Evolutionary conservation across 1,139 yeast species (phyloP), one percentile per base, ranked within the genome.

Genomic region (Pichia kudriavzevii): DNA sequence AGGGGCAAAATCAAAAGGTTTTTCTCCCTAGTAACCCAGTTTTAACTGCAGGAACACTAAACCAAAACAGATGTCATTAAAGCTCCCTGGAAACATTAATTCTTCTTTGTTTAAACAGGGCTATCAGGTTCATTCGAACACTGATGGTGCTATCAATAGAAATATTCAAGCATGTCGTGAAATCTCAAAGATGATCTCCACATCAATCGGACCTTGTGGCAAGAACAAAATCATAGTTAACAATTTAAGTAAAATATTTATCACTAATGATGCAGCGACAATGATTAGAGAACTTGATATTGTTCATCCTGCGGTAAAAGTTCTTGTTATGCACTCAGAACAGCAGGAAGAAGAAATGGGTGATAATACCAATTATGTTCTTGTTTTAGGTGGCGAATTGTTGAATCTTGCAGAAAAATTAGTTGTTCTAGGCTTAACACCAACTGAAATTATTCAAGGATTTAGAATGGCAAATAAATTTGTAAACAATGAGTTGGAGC

Each of bases 121-220:
- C n/a, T 88, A 87, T 62, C 87, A 82, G 57, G 75, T 88, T 26
- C 81, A 84, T 53, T 71, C 83, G 35, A 79, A 80, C 55, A 88
- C 87, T 22, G 98, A 93, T 63, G 98, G 98, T 36, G 97, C 95
- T 28, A 85, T 91, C 40, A 72, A 75, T 49, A 75, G 95, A 55
- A 91, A 93, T 56, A 85, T 91, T 48, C 84, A 82, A 50, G 98
- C 98, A 2, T 91, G 93, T 37, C 75, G 95, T 52, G 97, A 91
- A 59, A 83, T 93, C 59, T 76, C 95, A 41, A 75, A 79, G 37
- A 87, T 91, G 75, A 83, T 93, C 45, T 72, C 88, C 44, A 87
- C 97, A 4, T 85, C 96, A 8, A 83, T 91, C 69, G 98, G 98
- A 6, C 98, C 98, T 41, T 83, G 94, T 61, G 98, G 98, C 34